Percentiles rank a stretch among this genome's conserved stretches.
Evolutionary conservation across 768 basidiomycete species (phyloP).

Genomic region (Xerocomellus chrysenteron): DNA sequence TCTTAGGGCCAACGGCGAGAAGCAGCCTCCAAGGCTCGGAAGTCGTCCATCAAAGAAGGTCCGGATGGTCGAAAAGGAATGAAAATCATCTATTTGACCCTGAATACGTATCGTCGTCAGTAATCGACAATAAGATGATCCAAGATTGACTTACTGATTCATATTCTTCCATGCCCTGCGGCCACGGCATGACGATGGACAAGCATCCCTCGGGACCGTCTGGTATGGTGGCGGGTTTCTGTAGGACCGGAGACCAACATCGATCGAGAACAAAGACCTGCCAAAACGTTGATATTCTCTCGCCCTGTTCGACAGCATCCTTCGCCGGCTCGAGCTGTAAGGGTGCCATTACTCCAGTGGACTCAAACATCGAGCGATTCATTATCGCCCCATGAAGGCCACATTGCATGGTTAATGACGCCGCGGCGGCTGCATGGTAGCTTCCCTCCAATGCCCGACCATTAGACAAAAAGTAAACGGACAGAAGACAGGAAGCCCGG

Average conservation of each 20-base stretch:
- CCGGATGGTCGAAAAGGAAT: constrained; percentile 57
- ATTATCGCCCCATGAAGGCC: constrained; percentile 55
- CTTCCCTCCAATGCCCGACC: constrained; percentile 77
- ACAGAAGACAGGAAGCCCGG: constrained; percentile 72
- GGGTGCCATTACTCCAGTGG: constrained; percentile 31
- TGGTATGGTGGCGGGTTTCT: constrained; percentile 63
- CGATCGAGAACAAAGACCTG: constrained; percentile 79
- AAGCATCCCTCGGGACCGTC: constrained; percentile 58
- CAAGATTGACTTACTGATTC: constrained; percentile 51
- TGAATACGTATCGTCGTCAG: constrained; percentile 32
- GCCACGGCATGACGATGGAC: constrained; percentile 74
- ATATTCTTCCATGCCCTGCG: constrained; percentile 70
- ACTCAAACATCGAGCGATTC: constrained; percentile 35
- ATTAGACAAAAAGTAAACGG: constrained; percentile 74
- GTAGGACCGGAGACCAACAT: constrained; percentile 76
- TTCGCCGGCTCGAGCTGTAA: constrained; percentile 59
- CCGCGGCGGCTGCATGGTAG: constrained; percentile 73
- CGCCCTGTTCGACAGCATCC: constrained; percentile 61
- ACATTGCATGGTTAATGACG: constrained; percentile 69
- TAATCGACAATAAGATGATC: constrained; percentile 2
- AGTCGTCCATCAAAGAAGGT: constrained; percentile 62
- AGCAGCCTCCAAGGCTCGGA: constrained; percentile 48
- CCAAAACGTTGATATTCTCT: constrained; percentile 78
- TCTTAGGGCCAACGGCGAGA: constrained; percentile 62
- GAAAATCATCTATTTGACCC: constrained; percentile 56